Evolutionary conservation across 208 protist genomes (phyloP).

Genomic region (Sergeia podlipaevii): DNA sequence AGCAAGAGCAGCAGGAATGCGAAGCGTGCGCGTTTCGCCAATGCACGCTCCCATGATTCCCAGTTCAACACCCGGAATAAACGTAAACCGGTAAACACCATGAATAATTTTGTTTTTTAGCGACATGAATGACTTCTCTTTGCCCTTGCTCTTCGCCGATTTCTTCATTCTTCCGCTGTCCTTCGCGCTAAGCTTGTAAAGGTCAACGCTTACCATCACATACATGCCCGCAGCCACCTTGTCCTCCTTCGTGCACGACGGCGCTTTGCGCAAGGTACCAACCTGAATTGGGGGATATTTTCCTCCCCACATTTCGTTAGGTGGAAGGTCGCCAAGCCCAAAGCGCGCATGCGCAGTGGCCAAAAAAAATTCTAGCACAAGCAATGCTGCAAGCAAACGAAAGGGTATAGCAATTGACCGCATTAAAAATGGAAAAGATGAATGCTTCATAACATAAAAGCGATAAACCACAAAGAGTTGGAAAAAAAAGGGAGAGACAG

Average conservation of each 20-base stretch:
- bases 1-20: slow-evolving; percentile 8
- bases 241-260: background rate
- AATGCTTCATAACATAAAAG: background rate
- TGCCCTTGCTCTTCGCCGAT: too few relatives aligned
- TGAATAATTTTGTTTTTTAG: slow-evolving; percentile 10
- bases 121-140: background rate
- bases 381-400: background rate
- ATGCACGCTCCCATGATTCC: slow-evolving; percentile 14
- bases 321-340: too few relatives aligned
- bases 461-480: too few relatives aligned
- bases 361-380: too few relatives aligned
- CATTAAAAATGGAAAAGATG: background rate
- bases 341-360: too few relatives aligned
- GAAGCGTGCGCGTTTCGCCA: slow-evolving; percentile 6
- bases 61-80: slow-evolving; percentile 15
- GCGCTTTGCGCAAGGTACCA: background rate
- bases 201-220: too few relatives aligned
- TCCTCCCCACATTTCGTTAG: background rate
- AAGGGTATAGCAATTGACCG: background rate
- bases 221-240: background rate
- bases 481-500: too few relatives aligned
- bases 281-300: background rate
- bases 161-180: too few relatives aligned
- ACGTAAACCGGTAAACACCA: slow-evolving; percentile 1
- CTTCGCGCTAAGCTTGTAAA: too few relatives aligned